Conservation (phyloP, 2,329 filamentous ascomycete species). For the Alternaria rosae region DNA sequence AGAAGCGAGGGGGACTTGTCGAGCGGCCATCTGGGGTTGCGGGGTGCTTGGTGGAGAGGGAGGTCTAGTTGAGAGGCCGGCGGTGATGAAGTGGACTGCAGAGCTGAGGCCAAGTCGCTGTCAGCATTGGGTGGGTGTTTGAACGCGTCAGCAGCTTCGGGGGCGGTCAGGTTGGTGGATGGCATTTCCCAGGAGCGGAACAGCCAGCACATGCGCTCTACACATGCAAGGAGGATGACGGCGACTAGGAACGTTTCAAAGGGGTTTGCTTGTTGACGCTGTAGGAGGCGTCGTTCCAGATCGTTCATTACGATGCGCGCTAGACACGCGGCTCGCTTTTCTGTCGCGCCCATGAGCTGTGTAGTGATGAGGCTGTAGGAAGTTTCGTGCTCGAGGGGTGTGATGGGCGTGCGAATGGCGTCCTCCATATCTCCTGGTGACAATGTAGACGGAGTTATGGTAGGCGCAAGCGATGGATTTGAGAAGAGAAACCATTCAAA, state of each 20-base stretch:
- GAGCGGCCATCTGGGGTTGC: constrained; percentile 59
- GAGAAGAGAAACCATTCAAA: constrained; percentile 59
- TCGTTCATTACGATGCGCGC: constrained; percentile 66
- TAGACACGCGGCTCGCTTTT: constrained; percentile 62
- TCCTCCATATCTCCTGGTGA: constrained; percentile 40
- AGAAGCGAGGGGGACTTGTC: constrained; percentile 61
- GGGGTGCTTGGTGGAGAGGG: constrained; percentile 10
- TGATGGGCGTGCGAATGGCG: constrained; percentile 37
- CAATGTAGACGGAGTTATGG: constrained; percentile 42
- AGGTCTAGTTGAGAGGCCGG: constrained; percentile 5
- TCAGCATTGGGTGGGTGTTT: constrained; percentile 15
- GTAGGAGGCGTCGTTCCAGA: constrained; percentile 65
- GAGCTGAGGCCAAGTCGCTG: constrained; percentile 31
- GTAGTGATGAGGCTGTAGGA: constrained; percentile 60
- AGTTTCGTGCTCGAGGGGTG: constrained; percentile 44
- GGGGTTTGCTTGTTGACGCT: constrained; percentile 63
- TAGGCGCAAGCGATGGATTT: constrained; percentile 52
- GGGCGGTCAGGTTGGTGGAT: neutral
- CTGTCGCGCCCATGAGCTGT: constrained; percentile 63
- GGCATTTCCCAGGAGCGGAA: constrained; percentile 61
- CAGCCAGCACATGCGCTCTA: constrained; percentile 66
- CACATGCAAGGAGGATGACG: constrained; percentile 65
- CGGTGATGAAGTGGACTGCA: constrained; percentile 27
- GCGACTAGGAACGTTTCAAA: constrained; percentile 68
- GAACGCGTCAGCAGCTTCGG: constrained; percentile 1